Evolutionary conservation across 2,329 filamentous ascomycete genomes (phyloP), one percentile per base, ranked within the genome.

Genomic region (Ophiostoma pallidulum): DNA sequence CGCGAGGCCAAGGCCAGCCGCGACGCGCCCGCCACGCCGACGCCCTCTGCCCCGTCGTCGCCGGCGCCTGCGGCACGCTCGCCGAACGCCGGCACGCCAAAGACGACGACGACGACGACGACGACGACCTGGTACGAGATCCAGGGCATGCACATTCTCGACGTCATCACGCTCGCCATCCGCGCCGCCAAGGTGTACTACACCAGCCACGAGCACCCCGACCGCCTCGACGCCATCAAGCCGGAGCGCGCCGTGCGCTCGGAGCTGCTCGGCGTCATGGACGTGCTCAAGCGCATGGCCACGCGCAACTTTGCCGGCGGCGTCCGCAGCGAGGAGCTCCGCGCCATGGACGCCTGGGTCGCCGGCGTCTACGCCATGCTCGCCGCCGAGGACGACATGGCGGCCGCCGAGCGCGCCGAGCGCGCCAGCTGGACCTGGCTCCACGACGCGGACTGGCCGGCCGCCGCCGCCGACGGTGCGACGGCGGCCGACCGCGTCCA

Each of bases 181-280:
- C 80, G 89, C 45, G 89, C 91, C 1, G 92, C 92, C 44, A 95
- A 94, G 67, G 83, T 94, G 58, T 98, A 97, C 68, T 97, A 98
- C 66, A 96, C 90, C 0, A 78, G 88, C 4, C 92, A 97, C 62
- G 86, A 94, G 59, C 76, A 90, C 45, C 88, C 90, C 1, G 84
- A 92, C 56, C 82, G 86, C 32, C 72, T 97, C 16, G 87, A 92
- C 59, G 71, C 84, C 24, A 94, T 97, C 66, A 90, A 87, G 64
- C 81, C 87, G 0, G 92, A 98, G 64, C 86, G 84, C 53, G 77
- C 85, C 55, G 84, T 98, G 41, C 82, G 92, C 36, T 74, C 84
- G 43, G 91, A 97, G 58, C 70, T 97, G 8, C 77, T 95, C 35
- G 77, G 80, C 48, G 86, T 95, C 36, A 81, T 98, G 64, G 92